Conservation (phyloP, 495 filamentous ascomycete genomes). For the Trichoderma reesei region DNA sequence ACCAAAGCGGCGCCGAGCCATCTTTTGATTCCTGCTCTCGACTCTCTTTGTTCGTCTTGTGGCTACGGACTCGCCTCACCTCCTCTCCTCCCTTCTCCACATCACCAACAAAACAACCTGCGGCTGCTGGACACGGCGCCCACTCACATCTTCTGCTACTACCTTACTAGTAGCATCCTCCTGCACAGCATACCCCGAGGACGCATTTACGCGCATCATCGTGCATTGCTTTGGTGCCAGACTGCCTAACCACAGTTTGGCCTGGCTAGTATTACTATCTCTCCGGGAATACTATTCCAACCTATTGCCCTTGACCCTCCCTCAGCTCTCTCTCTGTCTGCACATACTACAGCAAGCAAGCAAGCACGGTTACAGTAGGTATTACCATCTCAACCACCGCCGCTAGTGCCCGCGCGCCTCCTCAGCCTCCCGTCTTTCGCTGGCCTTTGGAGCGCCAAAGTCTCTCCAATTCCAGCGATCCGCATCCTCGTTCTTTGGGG, state of each 20-base stretch:
- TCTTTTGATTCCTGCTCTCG: neutral
- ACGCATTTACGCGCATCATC: neutral
- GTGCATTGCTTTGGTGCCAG: neutral
- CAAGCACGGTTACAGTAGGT: too few species aligned
- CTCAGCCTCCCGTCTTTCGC: neutral
- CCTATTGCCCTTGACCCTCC: too few species aligned
- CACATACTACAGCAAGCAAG: too few species aligned
- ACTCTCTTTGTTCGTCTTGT: neutral
- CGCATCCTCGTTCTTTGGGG: neutral
- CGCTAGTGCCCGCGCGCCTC: constrained; percentile 4
- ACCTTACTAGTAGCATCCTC: too few species aligned
- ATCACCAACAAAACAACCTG: too few species aligned
- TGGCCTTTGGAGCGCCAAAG: neutral
- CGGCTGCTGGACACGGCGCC: neutral
- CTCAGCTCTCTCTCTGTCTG: too few species aligned
- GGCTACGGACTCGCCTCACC: too few species aligned
- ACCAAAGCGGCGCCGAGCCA: neutral
- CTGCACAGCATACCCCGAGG: neutral
- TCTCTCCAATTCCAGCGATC: neutral
- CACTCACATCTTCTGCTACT: too few species aligned
- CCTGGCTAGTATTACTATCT: neutral
- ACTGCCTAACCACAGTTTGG: too few species aligned
- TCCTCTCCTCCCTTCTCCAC: neutral
- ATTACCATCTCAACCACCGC: neutral
- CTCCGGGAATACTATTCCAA: too few species aligned